Percentiles rank a stretch among this genome's conserved stretches.
These are phyloP conservation scores for Volvox reticuliferus DNA, from an alignment of 139 green algal genomes.

Conservation along the genomic window DNA sequence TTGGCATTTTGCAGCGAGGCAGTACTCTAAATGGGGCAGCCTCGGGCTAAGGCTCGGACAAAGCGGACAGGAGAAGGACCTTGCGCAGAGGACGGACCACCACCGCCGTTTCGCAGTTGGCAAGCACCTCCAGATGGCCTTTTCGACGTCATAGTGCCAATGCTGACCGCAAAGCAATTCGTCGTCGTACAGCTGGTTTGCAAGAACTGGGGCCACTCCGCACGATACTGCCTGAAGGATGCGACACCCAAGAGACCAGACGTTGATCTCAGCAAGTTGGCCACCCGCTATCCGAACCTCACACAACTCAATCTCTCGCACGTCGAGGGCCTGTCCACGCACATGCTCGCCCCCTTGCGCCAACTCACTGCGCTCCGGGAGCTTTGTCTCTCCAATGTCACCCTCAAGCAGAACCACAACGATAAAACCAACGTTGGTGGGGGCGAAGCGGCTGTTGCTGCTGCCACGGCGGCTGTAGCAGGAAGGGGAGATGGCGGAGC, in stretches of 20 bases:
- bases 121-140: conserved; percentile 42
- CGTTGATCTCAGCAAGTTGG: conserved; percentile 30
- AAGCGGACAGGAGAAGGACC: conserved; percentile 15
- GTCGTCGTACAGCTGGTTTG: conserved; percentile 46
- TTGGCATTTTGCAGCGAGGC: no score
- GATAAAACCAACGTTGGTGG: background rate
- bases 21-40: conserved; percentile 4
- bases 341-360: conserved; percentile 23
- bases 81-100: background rate
- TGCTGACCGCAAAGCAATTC: conserved; percentile 25
- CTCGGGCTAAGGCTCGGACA: background rate
- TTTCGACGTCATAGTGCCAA: conserved; percentile 38
- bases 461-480: background rate
- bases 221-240: conserved; percentile 38
- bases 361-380: conserved; percentile 38
- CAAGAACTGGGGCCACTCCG: conserved; percentile 36
- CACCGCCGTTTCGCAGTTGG: conserved; percentile 4
- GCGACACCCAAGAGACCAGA: conserved; percentile 28
- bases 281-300: conserved; percentile 31
- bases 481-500: background rate
- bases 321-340: conserved; percentile 29
- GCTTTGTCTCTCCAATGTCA: conserved; percentile 41
- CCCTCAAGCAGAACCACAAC: background rate
- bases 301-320: conserved; percentile 44
- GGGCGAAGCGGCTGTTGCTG: background rate